Evolutionary conservation across 805 yeast genomes (phyloP), one percentile per base, ranked within the genome.

Genomic region (Pichia ethanolica): DNA sequence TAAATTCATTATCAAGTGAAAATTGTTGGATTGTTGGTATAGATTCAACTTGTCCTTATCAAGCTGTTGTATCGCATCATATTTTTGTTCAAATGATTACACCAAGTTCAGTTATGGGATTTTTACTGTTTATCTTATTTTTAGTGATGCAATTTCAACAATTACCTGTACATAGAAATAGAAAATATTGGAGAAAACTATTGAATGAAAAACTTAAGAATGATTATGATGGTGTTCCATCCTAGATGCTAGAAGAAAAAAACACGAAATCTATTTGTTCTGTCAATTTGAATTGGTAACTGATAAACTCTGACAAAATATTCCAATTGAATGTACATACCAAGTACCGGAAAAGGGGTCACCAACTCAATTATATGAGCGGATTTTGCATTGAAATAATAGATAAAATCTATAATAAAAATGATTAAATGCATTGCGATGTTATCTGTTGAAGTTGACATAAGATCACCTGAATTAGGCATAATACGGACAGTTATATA

Each of bases 11-110:
- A 26, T 77, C 87, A 1, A 80, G 82, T 25, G 67, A 74, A 3
- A 77, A 80, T 48, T 90, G 98, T 60, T 91, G 93, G 90, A 89
- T 89, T 5, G 96, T 96, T 1, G 96, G 96, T 0, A 79, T 88
- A 0, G 72, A 78, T 53, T 83, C 91, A 0, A 61, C 68, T 34
- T 90, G 98, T 62, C 97, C 97, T 0, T 89, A 89, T 61, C 78
- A 77, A 49, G 70, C 70, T 42, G 73, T 75, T 1, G 72, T 80
- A 9, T 71, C 82, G 5, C 69, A 70, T 34, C 71, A 79, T 46
- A 78, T 77, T 45, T 82, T 87, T 54, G 77, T 78, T 0, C 72
- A 75, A 34, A 75, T 83, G 75, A 67, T 89, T 26, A 75, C 84
- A 0, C 89, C 95, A 0, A 79, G 83, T n/a, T 68, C 79, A 9